These are phyloP conservation scores for Sordariomycetes sp. DNA, from an alignment of 2,329 filamentous ascomycete genomes.

Conservation along the genomic window DNA sequence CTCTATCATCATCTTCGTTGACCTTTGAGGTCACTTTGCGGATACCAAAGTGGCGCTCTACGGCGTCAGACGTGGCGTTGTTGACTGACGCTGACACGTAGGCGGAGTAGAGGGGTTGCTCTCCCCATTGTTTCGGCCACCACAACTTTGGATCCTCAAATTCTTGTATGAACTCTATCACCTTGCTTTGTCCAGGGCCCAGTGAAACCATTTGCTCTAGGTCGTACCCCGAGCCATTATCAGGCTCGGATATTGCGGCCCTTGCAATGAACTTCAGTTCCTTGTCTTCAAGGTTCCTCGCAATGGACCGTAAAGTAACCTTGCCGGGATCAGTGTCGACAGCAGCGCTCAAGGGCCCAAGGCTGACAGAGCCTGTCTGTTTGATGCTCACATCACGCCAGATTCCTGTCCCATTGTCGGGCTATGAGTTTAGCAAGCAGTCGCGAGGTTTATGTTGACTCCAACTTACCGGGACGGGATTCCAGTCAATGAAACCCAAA, in stretches of 20 bases:
- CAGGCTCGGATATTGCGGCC: conserved; percentile 23
- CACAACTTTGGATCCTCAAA: conserved; percentile 41
- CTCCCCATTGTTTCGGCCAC: conserved; percentile 54
- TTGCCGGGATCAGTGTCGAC: conserved; percentile 29
- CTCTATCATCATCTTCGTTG: conserved; percentile 42
- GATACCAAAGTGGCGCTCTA: conserved; percentile 16
- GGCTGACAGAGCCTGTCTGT: conserved; percentile 40
- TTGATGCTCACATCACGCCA: conserved; percentile 51
- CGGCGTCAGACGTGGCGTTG: conserved; percentile 17
- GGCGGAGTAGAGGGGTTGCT: conserved; percentile 39
- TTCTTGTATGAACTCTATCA: conserved; percentile 20
- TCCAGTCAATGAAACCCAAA: conserved; percentile 54
- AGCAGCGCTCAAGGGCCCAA: conserved; percentile 33
- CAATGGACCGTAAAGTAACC: conserved; percentile 27
- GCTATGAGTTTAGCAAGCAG: conserved; percentile 1
- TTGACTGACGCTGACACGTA: conserved; percentile 18
- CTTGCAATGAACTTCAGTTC: conserved; percentile 25
- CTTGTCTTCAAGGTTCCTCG: conserved; percentile 28
- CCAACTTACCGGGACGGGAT: conserved; percentile 26
- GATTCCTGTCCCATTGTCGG: conserved; percentile 54
- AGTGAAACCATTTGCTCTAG: conserved; percentile 26
- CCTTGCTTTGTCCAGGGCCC: conserved; percentile 22
- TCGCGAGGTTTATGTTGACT: background rate
- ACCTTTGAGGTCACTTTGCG: conserved; percentile 35
- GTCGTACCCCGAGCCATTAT: conserved; percentile 9